Percentiles rank a stretch among this genome's conserved stretches.
phyloP scores from a whole-genome alignment of 2,329 filamentous ascomycete species.

The Ophiostoma triangulosporum region DNA sequence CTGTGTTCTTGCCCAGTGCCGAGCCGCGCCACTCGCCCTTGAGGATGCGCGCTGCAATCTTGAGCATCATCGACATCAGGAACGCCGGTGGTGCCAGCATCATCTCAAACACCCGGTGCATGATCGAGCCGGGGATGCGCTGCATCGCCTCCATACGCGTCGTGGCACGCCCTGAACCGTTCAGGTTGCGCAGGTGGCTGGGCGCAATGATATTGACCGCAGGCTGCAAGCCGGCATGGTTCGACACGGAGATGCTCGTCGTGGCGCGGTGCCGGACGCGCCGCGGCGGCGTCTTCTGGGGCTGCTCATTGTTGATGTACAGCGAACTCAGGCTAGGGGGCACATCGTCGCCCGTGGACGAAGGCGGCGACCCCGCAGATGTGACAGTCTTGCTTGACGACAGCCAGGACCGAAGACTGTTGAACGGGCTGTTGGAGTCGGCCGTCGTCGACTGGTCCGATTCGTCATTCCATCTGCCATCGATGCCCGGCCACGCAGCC shows the following conservation, averaged over 20 bases:
- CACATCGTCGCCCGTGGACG: conserved; percentile 6
- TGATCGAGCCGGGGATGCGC: conserved; percentile 47
- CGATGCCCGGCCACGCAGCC: conserved; percentile 8
- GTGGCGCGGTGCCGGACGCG: conserved; percentile 41
- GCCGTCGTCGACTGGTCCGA: conserved; percentile 11
- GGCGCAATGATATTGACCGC: conserved; percentile 49
- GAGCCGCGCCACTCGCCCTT: conserved; percentile 49
- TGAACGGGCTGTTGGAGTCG: conserved; percentile 13
- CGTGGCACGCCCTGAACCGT: conserved; percentile 17
- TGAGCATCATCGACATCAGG: conserved; percentile 65
- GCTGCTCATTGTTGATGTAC: conserved; percentile 5
- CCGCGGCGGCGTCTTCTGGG: conserved; percentile 14
- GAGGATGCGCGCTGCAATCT: conserved; percentile 64
- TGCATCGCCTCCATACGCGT: conserved; percentile 31
- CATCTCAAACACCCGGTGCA: conserved; percentile 65
- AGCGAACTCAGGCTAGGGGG: conserved; percentile 9
- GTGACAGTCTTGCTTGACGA: conserved; percentile 7
- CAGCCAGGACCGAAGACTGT: conserved; percentile 15
- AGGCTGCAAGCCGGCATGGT: conserved; percentile 52
- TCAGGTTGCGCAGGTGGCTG: conserved; percentile 12
- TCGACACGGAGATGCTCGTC: conserved; percentile 31
- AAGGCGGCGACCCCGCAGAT: conserved; percentile 7
- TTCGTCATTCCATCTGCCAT: conserved; percentile 7
- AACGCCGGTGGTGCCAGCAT: conserved; percentile 70
- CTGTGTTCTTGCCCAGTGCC: conserved; percentile 36